Evolutionary conservation across 2,329 filamentous ascomycete genomes (phyloP).

Genomic region (Lachnellula suecica): DNA sequence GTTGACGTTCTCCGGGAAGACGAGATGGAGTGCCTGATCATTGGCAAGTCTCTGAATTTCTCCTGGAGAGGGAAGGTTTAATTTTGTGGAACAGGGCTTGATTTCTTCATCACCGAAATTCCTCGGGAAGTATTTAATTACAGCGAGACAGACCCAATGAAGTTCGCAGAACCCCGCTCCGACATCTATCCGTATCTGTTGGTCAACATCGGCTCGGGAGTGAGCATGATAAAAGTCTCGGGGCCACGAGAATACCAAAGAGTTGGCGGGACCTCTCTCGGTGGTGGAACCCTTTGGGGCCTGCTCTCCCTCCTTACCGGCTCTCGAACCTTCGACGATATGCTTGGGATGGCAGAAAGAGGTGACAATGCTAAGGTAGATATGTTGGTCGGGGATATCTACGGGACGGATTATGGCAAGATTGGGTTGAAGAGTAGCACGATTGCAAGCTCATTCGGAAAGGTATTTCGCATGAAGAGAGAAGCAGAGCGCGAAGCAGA

Average conservation of each 20-base stretch:
- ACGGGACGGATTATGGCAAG: constrained; percentile 92
- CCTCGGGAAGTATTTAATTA: constrained; percentile 97
- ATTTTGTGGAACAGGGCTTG: constrained; percentile 61
- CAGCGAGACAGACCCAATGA: constrained; percentile 85
- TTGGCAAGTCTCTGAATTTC: constrained; percentile 55
- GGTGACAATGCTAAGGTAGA: constrained; percentile 94
- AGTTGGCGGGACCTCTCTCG: constrained; percentile 91
- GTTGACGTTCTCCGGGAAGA: constrained; percentile 91
- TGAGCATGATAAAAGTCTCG: constrained; percentile 95
- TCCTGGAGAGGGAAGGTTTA: background rate
- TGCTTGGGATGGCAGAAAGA: constrained; percentile 86
- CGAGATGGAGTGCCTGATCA: constrained; percentile 98
- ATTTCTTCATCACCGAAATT: constrained; percentile 99
- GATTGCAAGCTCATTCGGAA: constrained; percentile 94
- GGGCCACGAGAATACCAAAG: constrained; percentile 84
- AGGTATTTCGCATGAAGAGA: constrained; percentile 91
- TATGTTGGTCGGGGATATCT: constrained; percentile 97
- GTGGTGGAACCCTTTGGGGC: constrained; percentile 97
- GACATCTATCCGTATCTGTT: constrained; percentile 95
- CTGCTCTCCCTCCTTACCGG: constrained; percentile 87
- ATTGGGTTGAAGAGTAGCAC: constrained; percentile 95
- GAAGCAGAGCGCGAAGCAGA: constrained; percentile 78
- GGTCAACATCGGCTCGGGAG: constrained; percentile 96
- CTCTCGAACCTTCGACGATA: constrained; percentile 95
- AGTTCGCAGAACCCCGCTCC: constrained; percentile 74